Percentiles rank a stretch among this genome's conserved stretches.
phyloP scores from a whole-genome alignment of 1,139 yeast genomes.

The Suhomyces terraborum region DNA sequence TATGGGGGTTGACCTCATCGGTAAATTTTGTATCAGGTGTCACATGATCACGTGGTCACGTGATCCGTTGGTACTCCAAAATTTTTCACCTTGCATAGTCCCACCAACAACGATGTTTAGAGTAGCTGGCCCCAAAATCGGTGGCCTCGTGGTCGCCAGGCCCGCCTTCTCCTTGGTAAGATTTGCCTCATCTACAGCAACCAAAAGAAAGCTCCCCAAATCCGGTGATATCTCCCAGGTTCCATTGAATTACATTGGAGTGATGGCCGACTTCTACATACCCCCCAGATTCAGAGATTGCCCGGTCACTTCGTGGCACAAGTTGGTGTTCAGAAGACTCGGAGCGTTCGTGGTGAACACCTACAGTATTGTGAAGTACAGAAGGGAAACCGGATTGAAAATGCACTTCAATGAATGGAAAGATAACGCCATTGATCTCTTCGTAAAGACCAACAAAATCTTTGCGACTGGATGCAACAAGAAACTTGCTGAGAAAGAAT shows the following conservation, averaged over 20 bases:
- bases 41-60: neutral
- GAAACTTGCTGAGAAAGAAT: constrained; percentile 36
- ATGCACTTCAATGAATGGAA: constrained; percentile 73
- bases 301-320: constrained; percentile 44
- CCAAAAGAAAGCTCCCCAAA: constrained; percentile 23
- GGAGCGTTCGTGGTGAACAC: constrained; percentile 63
- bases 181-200: constrained; percentile 11
- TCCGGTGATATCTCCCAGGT: constrained; percentile 39
- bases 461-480: constrained; percentile 56
- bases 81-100: constrained; percentile 7
- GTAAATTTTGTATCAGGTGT: neutral
- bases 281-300: constrained; percentile 38
- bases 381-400: constrained; percentile 62
- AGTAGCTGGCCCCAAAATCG: constrained; percentile 6
- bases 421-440: constrained; percentile 67
- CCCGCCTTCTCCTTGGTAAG: constrained; percentile 8
- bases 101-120: constrained; percentile 9
- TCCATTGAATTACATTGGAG: constrained; percentile 44
- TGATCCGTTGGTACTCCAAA: constrained; percentile 1
- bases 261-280: constrained; percentile 47
- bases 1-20: neutral
- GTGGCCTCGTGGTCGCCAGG: constrained; percentile 1
- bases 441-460: constrained; percentile 65
- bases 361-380: constrained; percentile 62
- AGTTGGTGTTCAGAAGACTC: constrained; percentile 43